A percentile compares a stretch with the other conserved stretches of the same genome.
These are phyloP conservation scores for Claviceps quebecensis DNA, from an alignment of 2,329 filamentous ascomycete genomes.

Conservation along the genomic window DNA sequence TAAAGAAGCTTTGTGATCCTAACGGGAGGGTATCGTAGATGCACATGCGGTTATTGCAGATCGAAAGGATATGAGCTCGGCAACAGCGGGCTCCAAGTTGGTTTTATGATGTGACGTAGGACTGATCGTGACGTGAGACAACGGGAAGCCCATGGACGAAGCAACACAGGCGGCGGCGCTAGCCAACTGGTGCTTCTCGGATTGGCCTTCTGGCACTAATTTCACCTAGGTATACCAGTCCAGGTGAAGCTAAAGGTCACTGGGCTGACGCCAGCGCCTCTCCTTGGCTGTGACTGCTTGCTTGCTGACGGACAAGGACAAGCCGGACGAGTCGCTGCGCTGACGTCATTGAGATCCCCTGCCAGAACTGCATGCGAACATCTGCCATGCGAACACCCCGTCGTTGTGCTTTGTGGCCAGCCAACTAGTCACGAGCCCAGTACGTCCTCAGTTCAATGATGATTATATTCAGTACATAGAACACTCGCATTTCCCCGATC, in stretches of 20 bases:
- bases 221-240: too few relatives aligned
- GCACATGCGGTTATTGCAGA: background rate
- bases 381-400: too few relatives aligned
- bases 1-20: background rate
- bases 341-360: slow-evolving; percentile 13
- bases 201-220: background rate
- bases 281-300: background rate
- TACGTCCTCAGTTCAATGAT: too few relatives aligned
- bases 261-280: background rate
- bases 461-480: too few relatives aligned
- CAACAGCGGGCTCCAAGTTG: background rate
- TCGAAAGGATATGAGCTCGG: background rate
- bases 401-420: too few relatives aligned
- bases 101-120: slow-evolving; percentile 3
- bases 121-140: background rate
- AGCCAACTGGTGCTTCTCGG: slow-evolving; percentile 1
- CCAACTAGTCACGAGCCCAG: too few relatives aligned
- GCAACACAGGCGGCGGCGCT: background rate
- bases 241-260: background rate
- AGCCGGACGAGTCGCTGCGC: background rate
- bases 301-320: background rate
- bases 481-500: too few relatives aligned
- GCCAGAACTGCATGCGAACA: slow-evolving; percentile 5
- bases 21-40: background rate
- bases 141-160: background rate